Evolutionary conservation across 352 stramenopile species (phyloP).

Genomic region (Globisporangium cystogenes): DNA sequence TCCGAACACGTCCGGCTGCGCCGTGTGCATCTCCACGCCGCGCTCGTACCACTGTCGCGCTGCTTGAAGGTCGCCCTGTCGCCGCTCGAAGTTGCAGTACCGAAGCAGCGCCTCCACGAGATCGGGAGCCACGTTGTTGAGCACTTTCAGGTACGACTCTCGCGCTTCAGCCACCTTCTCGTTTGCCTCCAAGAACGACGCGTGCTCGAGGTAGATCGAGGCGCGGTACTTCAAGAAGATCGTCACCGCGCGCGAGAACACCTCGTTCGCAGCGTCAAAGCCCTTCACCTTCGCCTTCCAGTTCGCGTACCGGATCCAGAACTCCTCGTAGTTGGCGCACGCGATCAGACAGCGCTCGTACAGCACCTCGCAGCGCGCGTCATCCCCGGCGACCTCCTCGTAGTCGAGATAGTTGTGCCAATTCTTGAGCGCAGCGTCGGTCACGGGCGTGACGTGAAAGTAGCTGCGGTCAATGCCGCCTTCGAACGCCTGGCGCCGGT

Average conservation of each 20-base stretch:
- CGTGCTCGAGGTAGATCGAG: conserved; percentile 72
- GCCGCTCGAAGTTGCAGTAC: conserved; percentile 69
- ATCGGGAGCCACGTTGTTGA: conserved; percentile 44
- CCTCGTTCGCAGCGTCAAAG: conserved; percentile 54
- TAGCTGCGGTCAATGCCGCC: conserved; percentile 75
- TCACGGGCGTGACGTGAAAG: conserved; percentile 74
- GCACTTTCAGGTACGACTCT: conserved; percentile 47
- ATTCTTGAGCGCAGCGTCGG: conserved; percentile 61
- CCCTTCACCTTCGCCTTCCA: conserved; percentile 53
- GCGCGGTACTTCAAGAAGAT: conserved; percentile 74
- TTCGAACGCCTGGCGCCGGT: conserved; percentile 64
- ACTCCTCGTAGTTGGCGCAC: conserved; percentile 79
- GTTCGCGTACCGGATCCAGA: conserved; percentile 67
- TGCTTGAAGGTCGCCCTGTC: conserved; percentile 41
- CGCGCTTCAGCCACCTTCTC: conserved; percentile 43
- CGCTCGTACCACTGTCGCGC: conserved; percentile 51
- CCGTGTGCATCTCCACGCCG: conserved; percentile 33
- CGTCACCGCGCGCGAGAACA: conserved; percentile 55
- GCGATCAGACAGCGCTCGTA: conserved; percentile 81
- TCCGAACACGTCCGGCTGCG: conserved; percentile 34
- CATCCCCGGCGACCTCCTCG: conserved; percentile 53
- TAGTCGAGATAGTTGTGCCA: conserved; percentile 80
- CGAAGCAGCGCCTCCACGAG: conserved; percentile 62
- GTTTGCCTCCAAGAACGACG: conserved; percentile 58
- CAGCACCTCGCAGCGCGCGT: conserved; percentile 45